Evolutionary conservation across 306 rosid genomes (phyloP).

Genomic region (Dalbergia cultrata): DNA sequence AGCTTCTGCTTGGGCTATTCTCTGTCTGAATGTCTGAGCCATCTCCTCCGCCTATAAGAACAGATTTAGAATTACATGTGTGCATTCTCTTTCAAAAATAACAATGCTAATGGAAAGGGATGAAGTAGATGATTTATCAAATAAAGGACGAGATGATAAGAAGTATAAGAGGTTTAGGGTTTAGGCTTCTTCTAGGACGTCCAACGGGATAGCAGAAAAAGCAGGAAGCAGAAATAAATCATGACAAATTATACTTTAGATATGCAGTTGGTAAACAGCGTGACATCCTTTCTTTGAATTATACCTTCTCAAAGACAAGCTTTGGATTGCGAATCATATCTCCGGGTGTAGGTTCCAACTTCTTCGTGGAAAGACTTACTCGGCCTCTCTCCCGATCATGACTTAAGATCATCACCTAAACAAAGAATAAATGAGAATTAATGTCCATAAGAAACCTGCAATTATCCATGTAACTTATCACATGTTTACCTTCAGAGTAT

Average conservation of each 20-base stretch:
- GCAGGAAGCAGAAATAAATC: constrained; percentile 32
- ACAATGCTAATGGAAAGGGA: constrained; percentile 29
- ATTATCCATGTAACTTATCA: constrained; percentile 23
- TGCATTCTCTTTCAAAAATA: constrained; percentile 28
- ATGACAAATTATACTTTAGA: constrained; percentile 27
- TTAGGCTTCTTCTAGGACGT: constrained; percentile 28
- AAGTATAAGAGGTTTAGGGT: not conserved
- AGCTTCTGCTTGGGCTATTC: constrained; percentile 99
- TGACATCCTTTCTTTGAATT: constrained; percentile 42
- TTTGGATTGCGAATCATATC: constrained; percentile 98
- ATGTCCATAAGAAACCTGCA: constrained; percentile 13
- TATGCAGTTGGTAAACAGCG: constrained; percentile 14
- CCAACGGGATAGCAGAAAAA: constrained; percentile 27
- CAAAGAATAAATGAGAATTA: constrained; percentile 41
- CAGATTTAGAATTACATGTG: constrained; percentile 41
- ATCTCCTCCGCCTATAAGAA: constrained; percentile 91
- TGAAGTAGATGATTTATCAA: constrained; percentile 22
- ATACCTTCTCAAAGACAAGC: constrained; percentile 96
- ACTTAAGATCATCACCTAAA: constrained; percentile 96
- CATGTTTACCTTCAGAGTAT: constrained; percentile 79
- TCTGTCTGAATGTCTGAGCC: constrained; percentile 96
- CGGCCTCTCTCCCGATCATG: constrained; percentile 95
- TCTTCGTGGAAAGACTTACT: constrained; percentile 96
- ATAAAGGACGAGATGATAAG: constrained; percentile 20
- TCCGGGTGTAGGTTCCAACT: constrained; percentile 96